phyloP scores from a whole-genome alignment of 179 eudicot species.

The Carnegiea gigantea region DNA sequence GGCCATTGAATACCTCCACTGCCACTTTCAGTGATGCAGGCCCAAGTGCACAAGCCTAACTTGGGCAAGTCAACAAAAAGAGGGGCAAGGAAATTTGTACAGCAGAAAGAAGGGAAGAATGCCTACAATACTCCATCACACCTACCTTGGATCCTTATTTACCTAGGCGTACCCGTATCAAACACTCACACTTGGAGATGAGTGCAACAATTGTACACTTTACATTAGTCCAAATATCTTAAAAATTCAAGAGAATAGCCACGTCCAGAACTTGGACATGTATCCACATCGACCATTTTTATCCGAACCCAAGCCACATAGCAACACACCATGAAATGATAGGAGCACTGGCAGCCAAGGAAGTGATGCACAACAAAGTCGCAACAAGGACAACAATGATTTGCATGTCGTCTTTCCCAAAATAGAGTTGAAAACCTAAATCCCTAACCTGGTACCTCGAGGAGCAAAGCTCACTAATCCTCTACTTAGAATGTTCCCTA shows the following conservation, averaged over 20 bases:
- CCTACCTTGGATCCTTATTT: neutral
- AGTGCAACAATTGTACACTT: neutral
- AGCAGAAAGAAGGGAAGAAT: neutral
- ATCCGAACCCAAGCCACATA: neutral
- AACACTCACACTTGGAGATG: neutral
- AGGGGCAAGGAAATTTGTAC: neutral
- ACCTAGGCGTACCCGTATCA: neutral
- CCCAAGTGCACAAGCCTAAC: no score
- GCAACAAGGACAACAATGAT: neutral
- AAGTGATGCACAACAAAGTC: neutral
- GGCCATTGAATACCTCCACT: neutral
- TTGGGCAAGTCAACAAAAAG: neutral
- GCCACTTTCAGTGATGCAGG: neutral
- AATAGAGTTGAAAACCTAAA: neutral
- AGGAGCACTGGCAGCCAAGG: neutral
- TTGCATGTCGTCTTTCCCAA: neutral
- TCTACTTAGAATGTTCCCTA: neutral
- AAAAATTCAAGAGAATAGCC: neutral
- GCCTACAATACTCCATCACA: neutral
- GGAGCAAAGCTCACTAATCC: neutral
- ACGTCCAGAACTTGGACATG: neutral
- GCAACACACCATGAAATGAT: neutral
- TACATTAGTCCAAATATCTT: neutral
- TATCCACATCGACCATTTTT: neutral
- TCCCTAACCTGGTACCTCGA: neutral